Conservation (phyloP, 2,329 filamentous ascomycete species). For the Graphiopsis chlorocephala region DNA sequence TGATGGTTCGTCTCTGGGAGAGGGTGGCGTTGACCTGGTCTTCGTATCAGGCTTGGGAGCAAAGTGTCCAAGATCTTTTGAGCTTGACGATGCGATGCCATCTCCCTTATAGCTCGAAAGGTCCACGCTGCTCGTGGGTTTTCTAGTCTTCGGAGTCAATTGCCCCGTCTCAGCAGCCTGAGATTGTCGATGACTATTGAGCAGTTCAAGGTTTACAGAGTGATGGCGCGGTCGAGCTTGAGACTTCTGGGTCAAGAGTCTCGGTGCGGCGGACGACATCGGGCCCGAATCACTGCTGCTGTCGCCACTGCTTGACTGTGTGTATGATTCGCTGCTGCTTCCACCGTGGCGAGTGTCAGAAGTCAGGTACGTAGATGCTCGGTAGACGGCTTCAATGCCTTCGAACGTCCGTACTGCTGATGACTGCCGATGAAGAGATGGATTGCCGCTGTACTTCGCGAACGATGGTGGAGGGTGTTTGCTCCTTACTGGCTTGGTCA, state of each 20-base stretch:
- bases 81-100: neutral
- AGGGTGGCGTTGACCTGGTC: neutral
- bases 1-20: neutral
- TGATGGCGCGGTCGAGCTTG: conserved; percentile 20
- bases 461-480: conserved; percentile 36
- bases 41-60: neutral
- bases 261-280: conserved; percentile 28
- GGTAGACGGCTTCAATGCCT: conserved; percentile 28
- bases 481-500: conserved; percentile 23
- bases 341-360: conserved; percentile 17
- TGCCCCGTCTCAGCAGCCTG: conserved; percentile 52
- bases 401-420: conserved; percentile 33
- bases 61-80: neutral
- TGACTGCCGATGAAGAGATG: conserved; percentile 34
- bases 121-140: conserved; percentile 18
- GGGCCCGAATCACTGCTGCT: conserved; percentile 23
- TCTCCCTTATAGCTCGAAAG: neutral
- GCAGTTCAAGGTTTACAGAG: conserved; percentile 35
- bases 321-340: conserved; percentile 24
- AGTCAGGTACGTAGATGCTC: conserved; percentile 27
- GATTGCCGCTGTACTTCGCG: conserved; percentile 38
- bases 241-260: conserved; percentile 19
- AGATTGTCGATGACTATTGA: conserved; percentile 48
- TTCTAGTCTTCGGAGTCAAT: conserved; percentile 33
- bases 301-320: conserved; percentile 22